Conservation (phyloP, 345 rosid genomes). For the Salix arbutifolia region DNA sequence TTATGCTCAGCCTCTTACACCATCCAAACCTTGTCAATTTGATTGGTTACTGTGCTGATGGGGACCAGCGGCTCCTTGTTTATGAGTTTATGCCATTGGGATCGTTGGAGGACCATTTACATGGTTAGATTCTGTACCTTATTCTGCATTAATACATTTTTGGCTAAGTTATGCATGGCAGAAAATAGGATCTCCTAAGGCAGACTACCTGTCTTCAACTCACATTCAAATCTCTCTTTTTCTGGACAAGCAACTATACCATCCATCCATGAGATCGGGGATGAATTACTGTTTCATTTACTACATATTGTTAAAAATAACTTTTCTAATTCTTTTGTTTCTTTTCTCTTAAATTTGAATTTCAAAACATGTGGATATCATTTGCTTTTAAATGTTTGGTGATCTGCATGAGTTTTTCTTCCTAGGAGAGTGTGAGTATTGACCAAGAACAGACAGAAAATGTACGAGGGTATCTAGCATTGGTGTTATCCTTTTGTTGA, state of each 20-base stretch:
- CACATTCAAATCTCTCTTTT: neutral
- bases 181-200: neutral
- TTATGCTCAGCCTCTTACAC: conserved; percentile 95
- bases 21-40: conserved; percentile 88
- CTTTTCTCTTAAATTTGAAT: neutral
- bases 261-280: neutral
- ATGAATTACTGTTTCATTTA: neutral
- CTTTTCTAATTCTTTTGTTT: neutral
- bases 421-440: neutral
- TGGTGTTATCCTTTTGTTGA: neutral
- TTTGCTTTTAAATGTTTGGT: neutral
- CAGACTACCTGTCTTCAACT: neutral
- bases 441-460: neutral
- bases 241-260: neutral
- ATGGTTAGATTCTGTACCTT: conserved; percentile 49
- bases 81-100: conserved; percentile 96
- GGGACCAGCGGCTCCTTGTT: conserved; percentile 94
- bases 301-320: neutral
- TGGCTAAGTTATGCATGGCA: neutral
- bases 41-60: conserved; percentile 98
- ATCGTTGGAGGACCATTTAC: conserved; percentile 92
- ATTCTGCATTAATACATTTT: neutral
- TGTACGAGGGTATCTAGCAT: neutral
- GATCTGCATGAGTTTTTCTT: neutral
- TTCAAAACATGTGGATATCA: neutral